A percentile compares a stretch with the other conserved stretches of the same genome.
phyloP scores from a whole-genome alignment of 1,284 basidiomycete genomes.

The Fomitopsis schrenkii region DNA sequence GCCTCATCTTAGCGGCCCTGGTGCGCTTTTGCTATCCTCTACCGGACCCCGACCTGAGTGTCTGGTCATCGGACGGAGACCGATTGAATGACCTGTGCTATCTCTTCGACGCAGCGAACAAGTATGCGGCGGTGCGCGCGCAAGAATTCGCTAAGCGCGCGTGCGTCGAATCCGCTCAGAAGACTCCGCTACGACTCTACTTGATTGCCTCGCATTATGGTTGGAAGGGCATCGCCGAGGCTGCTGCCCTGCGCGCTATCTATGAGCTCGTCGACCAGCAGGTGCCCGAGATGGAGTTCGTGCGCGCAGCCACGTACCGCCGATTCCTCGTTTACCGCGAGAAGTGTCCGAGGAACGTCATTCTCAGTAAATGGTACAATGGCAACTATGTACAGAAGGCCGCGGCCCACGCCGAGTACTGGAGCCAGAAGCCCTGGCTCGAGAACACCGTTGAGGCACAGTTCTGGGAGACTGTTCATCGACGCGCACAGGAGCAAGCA shows the following conservation, averaged over 20 bases:
- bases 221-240: background rate
- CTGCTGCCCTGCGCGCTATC: conserved; percentile 5
- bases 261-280: conserved; percentile 5
- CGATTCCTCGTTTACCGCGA: conserved; percentile 9
- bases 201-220: conserved; percentile 7
- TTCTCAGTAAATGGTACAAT: background rate
- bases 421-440: background rate
- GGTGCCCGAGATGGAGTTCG: conserved; percentile 9
- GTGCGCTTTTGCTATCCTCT: background rate
- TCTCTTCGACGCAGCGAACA: background rate
- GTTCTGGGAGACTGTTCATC: background rate
- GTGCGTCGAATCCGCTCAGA: background rate
- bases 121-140: conserved; percentile 1
- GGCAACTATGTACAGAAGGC: background rate
- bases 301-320: conserved; percentile 9
- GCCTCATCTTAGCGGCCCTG: background rate
- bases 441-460: background rate
- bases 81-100: background rate
- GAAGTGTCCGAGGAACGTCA: background rate
- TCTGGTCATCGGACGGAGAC: background rate
- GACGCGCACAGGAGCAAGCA: background rate
- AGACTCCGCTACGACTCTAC: conserved; percentile 6
- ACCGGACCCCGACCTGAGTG: background rate
- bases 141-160: background rate
- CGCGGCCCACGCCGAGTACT: background rate